Conservation (phyloP, 2,329 filamentous ascomycete genomes). For the Ceratocystiopsis brevicomis region DNA sequence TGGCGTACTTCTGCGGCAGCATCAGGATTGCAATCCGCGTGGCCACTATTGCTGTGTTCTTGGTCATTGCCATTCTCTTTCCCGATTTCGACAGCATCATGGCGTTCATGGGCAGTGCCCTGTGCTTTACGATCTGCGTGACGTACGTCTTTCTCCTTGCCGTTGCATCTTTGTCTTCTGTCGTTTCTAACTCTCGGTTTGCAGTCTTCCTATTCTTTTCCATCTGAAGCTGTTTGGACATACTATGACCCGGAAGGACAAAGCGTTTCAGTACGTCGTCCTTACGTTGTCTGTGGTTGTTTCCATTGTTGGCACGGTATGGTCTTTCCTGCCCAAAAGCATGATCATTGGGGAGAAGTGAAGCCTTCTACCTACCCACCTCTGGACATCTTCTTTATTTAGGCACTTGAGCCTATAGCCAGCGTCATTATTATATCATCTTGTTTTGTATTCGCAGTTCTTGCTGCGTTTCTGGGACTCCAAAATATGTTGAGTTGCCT, state of each 20-base stretch:
- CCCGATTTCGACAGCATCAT: conserved; percentile 81
- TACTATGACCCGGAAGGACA: conserved; percentile 46
- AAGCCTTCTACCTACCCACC: background rate
- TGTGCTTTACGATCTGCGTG: conserved; percentile 89
- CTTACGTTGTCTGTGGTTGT: conserved; percentile 51
- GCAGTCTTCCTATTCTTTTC: conserved; percentile 58
- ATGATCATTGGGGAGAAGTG: conserved; percentile 38
- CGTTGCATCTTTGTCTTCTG: background rate
- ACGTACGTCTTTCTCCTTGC: conserved; percentile 28
- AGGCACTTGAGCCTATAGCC: no score
- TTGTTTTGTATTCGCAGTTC: background rate
- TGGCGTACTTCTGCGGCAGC: conserved; percentile 30
- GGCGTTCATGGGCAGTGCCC: conserved; percentile 71
- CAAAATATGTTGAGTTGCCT: no score
- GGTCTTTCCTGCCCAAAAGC: conserved; percentile 71
- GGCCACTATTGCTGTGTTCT: conserved; percentile 48
- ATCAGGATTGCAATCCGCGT: conserved; percentile 45
- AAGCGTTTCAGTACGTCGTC: conserved; percentile 45
- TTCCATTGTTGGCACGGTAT: conserved; percentile 62
- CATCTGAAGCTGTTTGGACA: conserved; percentile 75
- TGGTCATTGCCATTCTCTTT: conserved; percentile 49
- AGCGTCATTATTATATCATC: background rate
- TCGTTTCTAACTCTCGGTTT: background rate
- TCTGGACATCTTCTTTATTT: no score
- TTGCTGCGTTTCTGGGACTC: background rate